These are phyloP conservation scores for Fomes fomentarius DNA, from an alignment of 1,284 basidiomycete species.

Conservation along the genomic window DNA sequence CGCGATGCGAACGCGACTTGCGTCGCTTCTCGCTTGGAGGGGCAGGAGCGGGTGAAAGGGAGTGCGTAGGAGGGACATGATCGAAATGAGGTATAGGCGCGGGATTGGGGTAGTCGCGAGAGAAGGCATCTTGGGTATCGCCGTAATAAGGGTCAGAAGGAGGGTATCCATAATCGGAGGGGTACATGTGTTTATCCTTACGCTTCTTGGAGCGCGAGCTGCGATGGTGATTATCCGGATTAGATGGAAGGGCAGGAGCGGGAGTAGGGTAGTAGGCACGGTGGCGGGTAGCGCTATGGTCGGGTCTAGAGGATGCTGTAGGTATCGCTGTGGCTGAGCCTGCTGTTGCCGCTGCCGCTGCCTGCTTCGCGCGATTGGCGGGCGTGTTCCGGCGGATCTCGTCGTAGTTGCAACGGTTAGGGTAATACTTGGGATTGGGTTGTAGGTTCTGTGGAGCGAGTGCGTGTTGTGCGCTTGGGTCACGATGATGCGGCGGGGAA, in stretches of 20 bases:
- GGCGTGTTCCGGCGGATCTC: slow-evolving; percentile 26
- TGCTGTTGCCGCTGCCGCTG: not conserved
- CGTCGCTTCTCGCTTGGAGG: slow-evolving; percentile 14
- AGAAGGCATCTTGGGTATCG: slow-evolving; percentile 2
- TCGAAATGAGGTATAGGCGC: slow-evolving; percentile 6
- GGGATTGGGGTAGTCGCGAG: slow-evolving; percentile 1
- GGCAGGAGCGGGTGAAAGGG: slow-evolving; percentile 1
- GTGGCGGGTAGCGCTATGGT: not conserved
- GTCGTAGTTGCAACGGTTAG: slow-evolving; percentile 41
- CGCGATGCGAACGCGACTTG: slow-evolving; percentile 15
- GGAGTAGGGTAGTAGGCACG: not conserved
- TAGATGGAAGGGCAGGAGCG: not conserved
- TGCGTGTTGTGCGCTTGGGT: not conserved
- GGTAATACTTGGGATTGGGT: slow-evolving; percentile 30
- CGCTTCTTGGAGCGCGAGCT: slow-evolving; percentile 9
- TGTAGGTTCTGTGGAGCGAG: slow-evolving; percentile 2
- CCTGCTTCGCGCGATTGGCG: slow-evolving; percentile 14
- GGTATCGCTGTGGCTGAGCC: not conserved
- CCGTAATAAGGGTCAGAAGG: not conserved
- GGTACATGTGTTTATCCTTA: slow-evolving; percentile 15
- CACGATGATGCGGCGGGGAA: not conserved
- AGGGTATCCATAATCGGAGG: slow-evolving; percentile 8
- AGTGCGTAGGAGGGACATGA: slow-evolving; percentile 5
- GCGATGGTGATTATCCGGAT: not conserved
- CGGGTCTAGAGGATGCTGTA: not conserved